Percentiles rank a stretch among this genome's conserved stretches.
These are phyloP conservation scores for Dacryopinax spathularia DNA, from an alignment of 768 basidiomycete genomes.

Conservation along the genomic window DNA sequence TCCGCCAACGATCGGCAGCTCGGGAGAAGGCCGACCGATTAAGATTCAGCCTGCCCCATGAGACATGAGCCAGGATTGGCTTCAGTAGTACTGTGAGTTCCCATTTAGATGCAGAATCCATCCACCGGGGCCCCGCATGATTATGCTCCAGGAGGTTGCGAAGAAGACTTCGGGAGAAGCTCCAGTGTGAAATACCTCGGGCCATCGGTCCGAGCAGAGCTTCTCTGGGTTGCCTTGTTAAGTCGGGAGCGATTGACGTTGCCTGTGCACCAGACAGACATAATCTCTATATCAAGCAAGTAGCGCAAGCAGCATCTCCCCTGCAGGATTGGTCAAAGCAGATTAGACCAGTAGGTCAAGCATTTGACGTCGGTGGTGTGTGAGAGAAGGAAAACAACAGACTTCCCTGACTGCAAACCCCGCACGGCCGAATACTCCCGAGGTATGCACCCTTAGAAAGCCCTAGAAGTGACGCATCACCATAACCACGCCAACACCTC, in stretches of 20 bases:
- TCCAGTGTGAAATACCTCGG: background rate
- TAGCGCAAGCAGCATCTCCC: too few species aligned
- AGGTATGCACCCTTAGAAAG: background rate
- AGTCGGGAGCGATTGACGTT: too few species aligned
- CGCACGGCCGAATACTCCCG: background rate
- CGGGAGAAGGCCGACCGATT: too few species aligned
- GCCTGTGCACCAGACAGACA: too few species aligned
- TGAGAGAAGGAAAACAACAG: background rate
- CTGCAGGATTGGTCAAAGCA: too few species aligned
- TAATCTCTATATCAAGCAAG: too few species aligned
- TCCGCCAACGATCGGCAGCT: too few species aligned
- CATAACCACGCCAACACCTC: background rate
- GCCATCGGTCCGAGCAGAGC: background rate
- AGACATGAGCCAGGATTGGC: background rate
- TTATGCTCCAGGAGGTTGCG: background rate
- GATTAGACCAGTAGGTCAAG: too few species aligned
- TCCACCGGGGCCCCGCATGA: background rate
- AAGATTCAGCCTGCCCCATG: too few species aligned
- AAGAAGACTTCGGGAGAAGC: background rate
- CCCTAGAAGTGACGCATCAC: background rate
- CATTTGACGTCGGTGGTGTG: background rate
- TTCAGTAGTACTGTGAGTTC: too few species aligned
- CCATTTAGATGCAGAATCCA: background rate
- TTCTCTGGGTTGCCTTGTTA: background rate
- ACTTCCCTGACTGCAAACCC: background rate